Percentiles rank a stretch among this genome's conserved stretches.
These are phyloP conservation scores for Psilocybe azurescens DNA, from an alignment of 768 basidiomycete species.

Conservation along the genomic window DNA sequence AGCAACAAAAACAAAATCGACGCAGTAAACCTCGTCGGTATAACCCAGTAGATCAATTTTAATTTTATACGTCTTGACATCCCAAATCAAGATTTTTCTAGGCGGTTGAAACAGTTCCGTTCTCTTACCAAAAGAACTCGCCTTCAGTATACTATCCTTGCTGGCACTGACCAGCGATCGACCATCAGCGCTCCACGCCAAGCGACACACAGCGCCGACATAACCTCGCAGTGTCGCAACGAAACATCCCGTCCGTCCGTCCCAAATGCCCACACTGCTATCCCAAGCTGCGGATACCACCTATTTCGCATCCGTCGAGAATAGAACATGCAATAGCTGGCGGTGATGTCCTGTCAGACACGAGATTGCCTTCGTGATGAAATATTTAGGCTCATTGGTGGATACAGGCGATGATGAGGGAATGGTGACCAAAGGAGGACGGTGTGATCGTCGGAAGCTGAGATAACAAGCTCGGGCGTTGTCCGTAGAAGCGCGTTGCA, in stretches of 20 bases:
- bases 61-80: constrained; percentile 95
- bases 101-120: background rate
- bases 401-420: constrained; percentile 42
- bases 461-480: constrained; percentile 85
- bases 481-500: constrained; percentile 73
- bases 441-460: constrained; percentile 97
- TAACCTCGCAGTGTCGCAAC: constrained; percentile 91
- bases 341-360: constrained; percentile 94
- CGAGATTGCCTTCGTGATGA: constrained; percentile 50
- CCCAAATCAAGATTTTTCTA: constrained; percentile 77
- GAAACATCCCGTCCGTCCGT: constrained; percentile 84
- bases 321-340: constrained; percentile 92
- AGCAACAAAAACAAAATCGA: constrained; percentile 89
- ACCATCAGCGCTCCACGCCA: constrained; percentile 96
- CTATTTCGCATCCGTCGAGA: constrained; percentile 92
- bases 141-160: constrained; percentile 96
- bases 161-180: constrained; percentile 92
- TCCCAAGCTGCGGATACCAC: constrained; percentile 94
- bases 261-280: constrained; percentile 91
- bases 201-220: constrained; percentile 91
- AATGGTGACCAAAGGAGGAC: constrained; percentile 95
- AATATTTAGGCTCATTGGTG: constrained; percentile 14
- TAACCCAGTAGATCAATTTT: constrained; percentile 95
- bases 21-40: constrained; percentile 98
- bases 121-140: constrained; percentile 36